A percentile compares a stretch with the other conserved stretches of the same genome.
Evolutionary conservation across 169 alveolate genomes (phyloP).

Genomic region (Plasmodium cynomolgi): DNA sequence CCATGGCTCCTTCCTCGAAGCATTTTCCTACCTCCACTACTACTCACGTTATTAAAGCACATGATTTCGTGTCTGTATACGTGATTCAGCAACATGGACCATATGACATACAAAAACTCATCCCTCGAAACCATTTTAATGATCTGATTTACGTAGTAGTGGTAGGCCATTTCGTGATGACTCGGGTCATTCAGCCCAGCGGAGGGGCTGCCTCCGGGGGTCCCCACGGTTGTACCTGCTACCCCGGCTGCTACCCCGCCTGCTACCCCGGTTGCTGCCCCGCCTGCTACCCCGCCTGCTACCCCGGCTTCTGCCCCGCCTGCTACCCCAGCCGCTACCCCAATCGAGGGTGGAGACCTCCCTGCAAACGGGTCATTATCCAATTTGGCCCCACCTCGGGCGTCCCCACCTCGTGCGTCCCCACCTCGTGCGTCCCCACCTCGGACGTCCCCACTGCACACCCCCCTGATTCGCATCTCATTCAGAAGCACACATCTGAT

Average conservation of each 20-base stretch:
- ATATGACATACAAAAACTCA: conserved; percentile 51
- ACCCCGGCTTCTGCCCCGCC: no score
- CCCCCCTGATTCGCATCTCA: not conserved
- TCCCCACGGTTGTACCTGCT: not conserved
- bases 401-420: no score
- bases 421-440: no score
- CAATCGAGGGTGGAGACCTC: not conserved
- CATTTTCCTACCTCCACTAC: not conserved
- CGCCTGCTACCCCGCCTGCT: no score
- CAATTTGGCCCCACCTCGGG: not conserved
- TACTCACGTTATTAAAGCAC: conserved; percentile 30
- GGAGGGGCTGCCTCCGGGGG: not conserved
- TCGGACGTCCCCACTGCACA: not conserved
- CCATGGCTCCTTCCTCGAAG: not conserved
- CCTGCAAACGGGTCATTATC: not conserved
- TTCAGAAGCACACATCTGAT: conserved; percentile 11
- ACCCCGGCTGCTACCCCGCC: not conserved
- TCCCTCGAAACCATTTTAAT: conserved; percentile 29
- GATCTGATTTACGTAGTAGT: conserved; percentile 38
- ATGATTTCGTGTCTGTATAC: conserved; percentile 39
- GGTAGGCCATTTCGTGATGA: conserved; percentile 19
- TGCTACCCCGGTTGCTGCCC: no score
- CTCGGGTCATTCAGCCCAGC: conserved; percentile 1
- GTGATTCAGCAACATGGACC: conserved; percentile 50
- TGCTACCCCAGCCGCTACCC: not conserved